phyloP scores from a whole-genome alignment of 108 stramenopile genomes.

The Tribonema minus region DNA sequence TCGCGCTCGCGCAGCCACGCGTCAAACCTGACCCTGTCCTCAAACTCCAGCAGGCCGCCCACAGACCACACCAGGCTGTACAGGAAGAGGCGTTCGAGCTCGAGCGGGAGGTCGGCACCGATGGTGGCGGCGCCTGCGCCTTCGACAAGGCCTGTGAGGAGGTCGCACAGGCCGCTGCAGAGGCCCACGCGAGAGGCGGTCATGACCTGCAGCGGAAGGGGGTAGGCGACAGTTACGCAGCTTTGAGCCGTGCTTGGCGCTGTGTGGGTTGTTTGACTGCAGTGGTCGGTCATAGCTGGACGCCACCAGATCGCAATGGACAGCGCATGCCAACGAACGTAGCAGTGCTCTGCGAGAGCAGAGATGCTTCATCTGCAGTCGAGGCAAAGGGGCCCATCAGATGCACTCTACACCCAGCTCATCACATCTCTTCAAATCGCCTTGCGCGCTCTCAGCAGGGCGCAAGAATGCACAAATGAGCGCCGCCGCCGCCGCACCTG shows the following conservation, averaged over 20 bases:
- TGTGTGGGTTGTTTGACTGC: no score
- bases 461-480: not conserved
- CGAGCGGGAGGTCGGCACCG: slow-evolving; percentile 31
- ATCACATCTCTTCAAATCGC: no score
- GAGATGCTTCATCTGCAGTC: no score
- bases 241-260: no score
- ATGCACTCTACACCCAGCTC: no score
- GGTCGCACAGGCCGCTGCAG: slow-evolving; percentile 67
- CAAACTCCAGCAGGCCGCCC: slow-evolving; percentile 77
- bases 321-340: no score
- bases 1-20: slow-evolving; percentile 64
- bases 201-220: slow-evolving; percentile 70
- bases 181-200: slow-evolving; percentile 72
- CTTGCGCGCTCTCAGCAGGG: not conserved
- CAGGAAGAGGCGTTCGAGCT: slow-evolving; percentile 70
- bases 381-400: no score
- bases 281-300: no score
- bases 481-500: slow-evolving; percentile 38
- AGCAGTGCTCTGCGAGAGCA: no score
- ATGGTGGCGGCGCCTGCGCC: slow-evolving; percentile 48
- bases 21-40: slow-evolving; percentile 76
- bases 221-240: no score
- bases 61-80: slow-evolving; percentile 79
- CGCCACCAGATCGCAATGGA: no score
- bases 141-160: slow-evolving; percentile 66